Percentiles rank a stretch among this genome's conserved stretches.
phyloP scores from a whole-genome alignment of 805 yeast species.

The Saccharomyces jurei region DNA sequence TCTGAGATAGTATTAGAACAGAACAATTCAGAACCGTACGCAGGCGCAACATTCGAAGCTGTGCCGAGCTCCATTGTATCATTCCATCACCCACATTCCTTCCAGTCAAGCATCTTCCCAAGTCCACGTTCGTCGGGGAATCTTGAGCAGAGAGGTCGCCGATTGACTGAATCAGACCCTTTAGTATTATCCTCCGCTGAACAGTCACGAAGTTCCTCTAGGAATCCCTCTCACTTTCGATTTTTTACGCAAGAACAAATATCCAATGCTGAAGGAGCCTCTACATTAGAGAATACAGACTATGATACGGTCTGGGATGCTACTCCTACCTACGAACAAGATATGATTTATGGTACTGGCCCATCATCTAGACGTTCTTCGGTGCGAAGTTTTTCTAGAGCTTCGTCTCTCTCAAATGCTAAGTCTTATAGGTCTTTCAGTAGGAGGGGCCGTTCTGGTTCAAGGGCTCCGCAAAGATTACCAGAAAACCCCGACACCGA shows the following conservation, averaged over 20 bases:
- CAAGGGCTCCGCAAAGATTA: conserved; percentile 11
- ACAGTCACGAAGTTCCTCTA: conserved; percentile 31
- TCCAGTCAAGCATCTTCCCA: conserved; percentile 26
- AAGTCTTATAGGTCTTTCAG: conserved; percentile 18
- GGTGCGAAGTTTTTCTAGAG: conserved; percentile 13
- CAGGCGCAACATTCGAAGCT: conserved; percentile 70
- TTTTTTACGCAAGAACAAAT: conserved; percentile 81
- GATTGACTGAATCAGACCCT: conserved; percentile 18
- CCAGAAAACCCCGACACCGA: conserved; percentile 4
- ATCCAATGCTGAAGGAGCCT: conserved; percentile 80
- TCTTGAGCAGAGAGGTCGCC: conserved; percentile 21
- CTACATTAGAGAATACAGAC: conserved; percentile 66
- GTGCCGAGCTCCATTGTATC: conserved; percentile 73
- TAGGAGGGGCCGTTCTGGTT: conserved; percentile 14
- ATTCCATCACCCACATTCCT: conserved; percentile 62
- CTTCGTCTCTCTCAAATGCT: conserved; percentile 15
- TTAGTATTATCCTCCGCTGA: conserved; percentile 29
- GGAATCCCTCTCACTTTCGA: conserved; percentile 44
- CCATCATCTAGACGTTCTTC: conserved; percentile 23
- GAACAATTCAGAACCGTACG: conserved; percentile 61
- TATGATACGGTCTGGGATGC: conserved; percentile 70
- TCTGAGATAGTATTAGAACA: conserved; percentile 37
- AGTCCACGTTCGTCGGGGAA: conserved; percentile 7
- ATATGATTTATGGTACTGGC: conserved; percentile 27
- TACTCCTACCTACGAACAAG: conserved; percentile 40